phyloP scores from a whole-genome alignment of 2,329 filamentous ascomycete genomes.

The Ophiostoma angusticollis region DNA sequence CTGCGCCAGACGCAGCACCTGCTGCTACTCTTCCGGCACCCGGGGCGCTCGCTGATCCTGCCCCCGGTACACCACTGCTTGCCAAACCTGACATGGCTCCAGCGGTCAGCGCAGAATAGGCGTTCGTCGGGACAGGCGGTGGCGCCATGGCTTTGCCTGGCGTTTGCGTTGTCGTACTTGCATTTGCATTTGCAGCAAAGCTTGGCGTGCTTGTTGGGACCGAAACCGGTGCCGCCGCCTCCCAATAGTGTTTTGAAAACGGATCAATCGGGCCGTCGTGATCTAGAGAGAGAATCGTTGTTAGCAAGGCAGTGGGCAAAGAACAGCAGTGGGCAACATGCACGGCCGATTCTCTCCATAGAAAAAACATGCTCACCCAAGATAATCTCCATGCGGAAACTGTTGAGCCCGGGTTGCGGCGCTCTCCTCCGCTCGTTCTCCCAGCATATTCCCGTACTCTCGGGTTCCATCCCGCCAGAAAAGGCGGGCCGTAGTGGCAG shows the following conservation, averaged over 20 bases:
- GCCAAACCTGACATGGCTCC: background rate
- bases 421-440: constrained; percentile 43
- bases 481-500: constrained; percentile 42
- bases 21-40: background rate
- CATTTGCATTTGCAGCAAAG: background rate
- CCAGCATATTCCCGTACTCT: constrained; percentile 74
- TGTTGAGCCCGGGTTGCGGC: constrained; percentile 36
- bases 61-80: background rate
- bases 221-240: constrained; percentile 18
- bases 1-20: background rate
- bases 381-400: constrained; percentile 64
- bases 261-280: constrained; percentile 58
- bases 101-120: constrained; percentile 11
- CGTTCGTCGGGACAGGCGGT: constrained; percentile 14
- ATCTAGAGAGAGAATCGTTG: constrained; percentile 15
- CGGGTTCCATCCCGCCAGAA: constrained; percentile 60
- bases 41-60: background rate
- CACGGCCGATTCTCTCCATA: background rate
- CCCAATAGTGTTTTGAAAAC: constrained; percentile 75
- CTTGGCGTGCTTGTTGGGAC: background rate
- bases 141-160: constrained; percentile 10
- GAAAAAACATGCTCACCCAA: constrained; percentile 46
- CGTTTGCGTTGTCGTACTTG: background rate
- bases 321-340: background rate
- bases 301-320: background rate